A percentile compares a stretch with the other conserved stretches of the same genome.
Conservation (phyloP, 108 stramenopile species). For the Ochromonas danica region DNA sequence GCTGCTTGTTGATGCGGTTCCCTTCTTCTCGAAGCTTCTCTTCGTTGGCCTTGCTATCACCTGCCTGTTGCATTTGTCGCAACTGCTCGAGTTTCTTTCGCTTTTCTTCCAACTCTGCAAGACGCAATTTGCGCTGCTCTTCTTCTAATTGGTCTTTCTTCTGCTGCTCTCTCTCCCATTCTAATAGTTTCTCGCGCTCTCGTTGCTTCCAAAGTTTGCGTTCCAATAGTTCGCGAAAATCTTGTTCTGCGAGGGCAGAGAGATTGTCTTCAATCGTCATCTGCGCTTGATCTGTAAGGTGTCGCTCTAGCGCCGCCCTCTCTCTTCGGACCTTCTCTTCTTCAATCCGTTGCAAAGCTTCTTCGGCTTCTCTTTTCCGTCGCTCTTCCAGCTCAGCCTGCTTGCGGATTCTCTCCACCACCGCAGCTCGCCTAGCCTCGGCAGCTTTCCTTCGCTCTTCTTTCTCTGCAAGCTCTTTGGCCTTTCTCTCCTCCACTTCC, state of each 20-base stretch:
- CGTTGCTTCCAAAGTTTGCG: slow-evolving; percentile 1
- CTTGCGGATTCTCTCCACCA: slow-evolving; percentile 20
- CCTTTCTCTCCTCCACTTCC: not conserved
- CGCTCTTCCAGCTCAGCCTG: slow-evolving; percentile 19
- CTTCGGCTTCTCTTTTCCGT: slow-evolving; percentile 27
- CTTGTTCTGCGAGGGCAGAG: slow-evolving; percentile 21
- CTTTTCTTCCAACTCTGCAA: slow-evolving; percentile 31
- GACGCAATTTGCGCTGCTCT: slow-evolving; percentile 8
- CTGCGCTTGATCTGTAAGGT: not conserved
- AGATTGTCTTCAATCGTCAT: slow-evolving; percentile 26
- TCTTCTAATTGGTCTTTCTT: slow-evolving; percentile 23
- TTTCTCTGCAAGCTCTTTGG: not conserved
- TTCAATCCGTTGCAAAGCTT: not conserved
- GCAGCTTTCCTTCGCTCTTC: not conserved
- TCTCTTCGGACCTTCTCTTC: slow-evolving; percentile 24
- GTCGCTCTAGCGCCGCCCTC: not conserved
- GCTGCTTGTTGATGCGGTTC: not conserved
- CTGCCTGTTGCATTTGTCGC: not conserved
- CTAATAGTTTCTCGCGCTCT: not conserved
- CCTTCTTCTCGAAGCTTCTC: not conserved
- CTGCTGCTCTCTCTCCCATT: slow-evolving; percentile 28
- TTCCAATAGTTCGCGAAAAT: slow-evolving; percentile 12
- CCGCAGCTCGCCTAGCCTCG: not conserved
- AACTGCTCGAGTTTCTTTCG: not conserved
- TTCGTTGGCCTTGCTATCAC: not conserved